Percentiles rank a stretch among this genome's conserved stretches.
phyloP scores from a whole-genome alignment of 2,329 filamentous ascomycete species.

The Daldinia sp. region DNA sequence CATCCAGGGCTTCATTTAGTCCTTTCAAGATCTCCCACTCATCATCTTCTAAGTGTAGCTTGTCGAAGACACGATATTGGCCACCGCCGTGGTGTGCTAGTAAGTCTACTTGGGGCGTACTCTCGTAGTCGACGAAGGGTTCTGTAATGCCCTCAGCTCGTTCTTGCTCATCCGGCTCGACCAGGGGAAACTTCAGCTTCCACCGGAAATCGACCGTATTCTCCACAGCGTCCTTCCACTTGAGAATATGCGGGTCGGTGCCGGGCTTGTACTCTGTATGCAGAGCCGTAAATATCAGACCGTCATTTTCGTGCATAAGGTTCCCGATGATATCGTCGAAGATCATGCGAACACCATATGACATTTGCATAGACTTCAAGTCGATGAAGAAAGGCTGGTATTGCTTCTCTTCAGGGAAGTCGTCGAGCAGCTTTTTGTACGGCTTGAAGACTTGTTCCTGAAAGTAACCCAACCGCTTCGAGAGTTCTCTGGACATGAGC shows the following conservation, averaged over 20 bases:
- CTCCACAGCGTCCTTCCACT: slow-evolving; percentile 96
- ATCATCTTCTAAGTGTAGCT: slow-evolving; percentile 75
- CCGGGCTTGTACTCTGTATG: slow-evolving; percentile 87
- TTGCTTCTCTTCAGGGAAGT: slow-evolving; percentile 75
- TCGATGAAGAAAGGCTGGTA: slow-evolving; percentile 84
- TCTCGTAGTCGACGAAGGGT: slow-evolving; percentile 82
- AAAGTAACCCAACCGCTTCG: slow-evolving; percentile 91
- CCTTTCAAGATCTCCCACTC: slow-evolving; percentile 89
- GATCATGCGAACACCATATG: slow-evolving; percentile 92
- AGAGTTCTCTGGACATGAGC: slow-evolving; percentile 82
- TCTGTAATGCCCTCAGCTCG: slow-evolving; percentile 73
- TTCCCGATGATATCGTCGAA: slow-evolving; percentile 86
- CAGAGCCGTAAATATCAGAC: slow-evolving; percentile 96
- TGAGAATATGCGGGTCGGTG: slow-evolving; percentile 92
- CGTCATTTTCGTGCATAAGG: slow-evolving; percentile 93
- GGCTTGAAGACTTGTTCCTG: slow-evolving; percentile 80
- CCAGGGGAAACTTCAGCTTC: slow-evolving; percentile 77
- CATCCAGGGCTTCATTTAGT: slow-evolving; percentile 80
- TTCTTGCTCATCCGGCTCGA: slow-evolving; percentile 77
- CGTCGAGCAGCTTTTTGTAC: slow-evolving; percentile 71
- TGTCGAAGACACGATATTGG: slow-evolving; percentile 73
- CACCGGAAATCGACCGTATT: slow-evolving; percentile 96
- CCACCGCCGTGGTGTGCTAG: slow-evolving; percentile 74
- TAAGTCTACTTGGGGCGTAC: slow-evolving; percentile 79
- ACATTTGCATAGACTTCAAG: slow-evolving; percentile 89